Evolutionary conservation across 2,329 filamentous ascomycete species (phyloP).

Genomic region (Aspergillus proliferans): DNA sequence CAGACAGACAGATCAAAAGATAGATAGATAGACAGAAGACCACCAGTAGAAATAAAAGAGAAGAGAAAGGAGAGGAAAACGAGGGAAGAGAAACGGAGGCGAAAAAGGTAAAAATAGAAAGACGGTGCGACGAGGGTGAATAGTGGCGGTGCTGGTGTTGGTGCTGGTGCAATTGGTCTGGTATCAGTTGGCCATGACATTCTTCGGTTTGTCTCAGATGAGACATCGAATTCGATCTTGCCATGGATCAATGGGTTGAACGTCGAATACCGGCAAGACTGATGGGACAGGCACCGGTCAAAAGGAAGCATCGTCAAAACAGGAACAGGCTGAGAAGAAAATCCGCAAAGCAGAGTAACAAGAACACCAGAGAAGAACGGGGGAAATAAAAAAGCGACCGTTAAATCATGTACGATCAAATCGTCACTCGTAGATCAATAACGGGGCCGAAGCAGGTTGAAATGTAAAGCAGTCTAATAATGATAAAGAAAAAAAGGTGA

Average conservation of each 20-base stretch:
- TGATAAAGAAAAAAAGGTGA: conserved; percentile 2
- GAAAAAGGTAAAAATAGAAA: too few relatives aligned
- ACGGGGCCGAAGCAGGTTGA: not conserved
- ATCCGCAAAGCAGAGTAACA: not conserved
- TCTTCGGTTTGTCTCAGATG: too few relatives aligned
- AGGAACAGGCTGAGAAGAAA: not conserved
- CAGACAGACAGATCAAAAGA: not conserved
- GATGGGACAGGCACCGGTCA: too few relatives aligned
- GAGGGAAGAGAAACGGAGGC: too few relatives aligned
- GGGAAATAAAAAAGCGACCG: conserved; percentile 2
- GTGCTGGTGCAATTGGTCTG: too few relatives aligned
- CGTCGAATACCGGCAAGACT: too few relatives aligned
- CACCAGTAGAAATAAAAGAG: not conserved
- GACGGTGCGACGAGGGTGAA: too few relatives aligned
- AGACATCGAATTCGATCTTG: too few relatives aligned
- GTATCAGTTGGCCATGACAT: too few relatives aligned
- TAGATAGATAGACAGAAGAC: not conserved
- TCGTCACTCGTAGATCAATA: conserved; percentile 1
- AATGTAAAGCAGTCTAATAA: conserved; percentile 5
- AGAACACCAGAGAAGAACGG: conserved; percentile 1
- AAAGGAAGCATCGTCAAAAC: not conserved
- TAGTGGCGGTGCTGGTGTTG: too few relatives aligned
- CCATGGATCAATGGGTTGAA: too few relatives aligned
- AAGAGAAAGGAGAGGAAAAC: too few relatives aligned
- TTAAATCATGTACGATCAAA: not conserved